Conservation (phyloP, 345 rosid species). For the Alliaria petiolata region DNA sequence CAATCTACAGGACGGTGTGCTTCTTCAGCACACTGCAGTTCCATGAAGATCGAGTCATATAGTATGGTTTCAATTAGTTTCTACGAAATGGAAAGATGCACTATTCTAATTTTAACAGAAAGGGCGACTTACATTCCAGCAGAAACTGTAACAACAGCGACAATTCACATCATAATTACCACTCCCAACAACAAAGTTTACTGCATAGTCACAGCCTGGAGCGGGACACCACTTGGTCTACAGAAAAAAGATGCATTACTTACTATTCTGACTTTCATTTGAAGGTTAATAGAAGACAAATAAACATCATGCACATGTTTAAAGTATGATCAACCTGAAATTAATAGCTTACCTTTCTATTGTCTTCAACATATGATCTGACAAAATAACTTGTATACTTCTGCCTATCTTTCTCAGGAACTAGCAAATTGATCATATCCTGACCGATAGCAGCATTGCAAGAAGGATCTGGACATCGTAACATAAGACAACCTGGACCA, state of each 20-base stretch:
- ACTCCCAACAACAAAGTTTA: conserved; percentile 66
- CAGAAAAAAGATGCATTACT: conserved; percentile 12
- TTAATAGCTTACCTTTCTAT: conserved; percentile 52
- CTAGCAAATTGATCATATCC: conserved; percentile 58
- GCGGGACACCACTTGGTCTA: conserved; percentile 97
- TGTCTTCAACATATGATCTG: conserved; percentile 79
- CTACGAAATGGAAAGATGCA: not conserved
- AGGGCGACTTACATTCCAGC: conserved; percentile 71
- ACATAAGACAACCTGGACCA: conserved; percentile 79
- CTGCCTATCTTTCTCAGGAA: conserved; percentile 49
- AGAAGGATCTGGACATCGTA: conserved; percentile 77
- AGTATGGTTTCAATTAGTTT: not conserved
- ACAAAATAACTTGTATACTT: conserved; percentile 58
- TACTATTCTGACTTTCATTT: not conserved
- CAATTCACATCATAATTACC: conserved; percentile 75
- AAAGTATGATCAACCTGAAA: not conserved
- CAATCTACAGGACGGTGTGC: conserved; percentile 89
- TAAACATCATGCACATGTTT: not conserved
- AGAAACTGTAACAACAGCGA: conserved; percentile 64
- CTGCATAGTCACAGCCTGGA: conserved; percentile 83
- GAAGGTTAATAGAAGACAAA: not conserved
- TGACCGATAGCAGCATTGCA: conserved; percentile 68
- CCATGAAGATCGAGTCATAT: not conserved
- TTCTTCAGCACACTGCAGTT: conserved; percentile 65
- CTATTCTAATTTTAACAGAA: not conserved